These are phyloP conservation scores for Cladobotryum mycophilum DNA, from an alignment of 2,329 filamentous ascomycete genomes.

Conservation along the genomic window DNA sequence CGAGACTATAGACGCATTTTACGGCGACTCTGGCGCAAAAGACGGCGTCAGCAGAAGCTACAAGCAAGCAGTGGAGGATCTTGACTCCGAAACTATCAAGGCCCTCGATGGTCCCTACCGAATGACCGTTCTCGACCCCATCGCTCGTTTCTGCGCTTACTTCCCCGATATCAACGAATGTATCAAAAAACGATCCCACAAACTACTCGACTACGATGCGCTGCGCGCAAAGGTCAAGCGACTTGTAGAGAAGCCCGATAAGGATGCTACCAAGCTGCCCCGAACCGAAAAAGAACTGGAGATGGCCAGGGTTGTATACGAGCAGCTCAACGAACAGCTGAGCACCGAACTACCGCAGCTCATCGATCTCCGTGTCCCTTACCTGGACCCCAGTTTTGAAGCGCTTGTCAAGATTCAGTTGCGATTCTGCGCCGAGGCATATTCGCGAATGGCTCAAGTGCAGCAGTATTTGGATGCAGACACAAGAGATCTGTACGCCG, in stretches of 20 bases:
- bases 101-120: conserved; percentile 93
- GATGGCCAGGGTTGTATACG: conserved; percentile 87
- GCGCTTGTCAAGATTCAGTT: conserved; percentile 98
- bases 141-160: conserved; percentile 93
- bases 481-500: conserved; percentile 91
- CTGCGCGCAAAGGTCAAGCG: conserved; percentile 95
- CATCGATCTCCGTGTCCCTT: conserved; percentile 93
- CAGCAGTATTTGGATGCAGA: conserved; percentile 97
- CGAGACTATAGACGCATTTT: conserved; percentile 98
- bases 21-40: conserved; percentile 88
- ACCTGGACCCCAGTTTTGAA: conserved; percentile 94
- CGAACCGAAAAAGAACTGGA: conserved; percentile 95
- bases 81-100: conserved; percentile 98
- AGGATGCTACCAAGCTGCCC: conserved; percentile 93
- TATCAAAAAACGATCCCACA: conserved; percentile 98
- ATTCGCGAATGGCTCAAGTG: conserved; percentile 96
- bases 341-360: conserved; percentile 89
- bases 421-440: conserved; percentile 95
- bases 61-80: conserved; percentile 95
- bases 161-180: conserved; percentile 99
- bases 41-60: conserved; percentile 96
- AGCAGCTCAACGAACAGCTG: conserved; percentile 94
- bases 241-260: conserved; percentile 96
- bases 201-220: conserved; percentile 95
- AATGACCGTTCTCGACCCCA: conserved; percentile 91